Conservation (phyloP, 345 rosid genomes). For the Euphorbia pulcherrima region DNA sequence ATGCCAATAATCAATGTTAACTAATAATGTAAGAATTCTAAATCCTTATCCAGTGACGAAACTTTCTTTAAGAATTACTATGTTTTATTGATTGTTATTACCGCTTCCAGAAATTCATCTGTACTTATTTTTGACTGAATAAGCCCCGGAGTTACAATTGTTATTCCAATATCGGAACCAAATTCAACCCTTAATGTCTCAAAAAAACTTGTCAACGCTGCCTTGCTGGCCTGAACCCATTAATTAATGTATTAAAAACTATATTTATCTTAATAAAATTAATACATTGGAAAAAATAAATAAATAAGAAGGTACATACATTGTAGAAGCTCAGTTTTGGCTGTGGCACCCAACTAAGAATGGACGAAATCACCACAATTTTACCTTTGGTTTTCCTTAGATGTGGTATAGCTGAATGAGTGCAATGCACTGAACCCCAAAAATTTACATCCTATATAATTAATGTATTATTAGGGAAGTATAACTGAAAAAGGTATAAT, state of each 20-base stretch:
- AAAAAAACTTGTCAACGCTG: constrained; percentile 41
- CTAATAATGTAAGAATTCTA: no score
- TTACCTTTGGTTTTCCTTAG: constrained; percentile 41
- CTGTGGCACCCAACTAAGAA: no score
- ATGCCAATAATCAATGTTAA: not conserved
- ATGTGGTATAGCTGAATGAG: constrained; percentile 35
- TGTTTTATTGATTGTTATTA: no score
- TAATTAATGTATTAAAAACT: not conserved
- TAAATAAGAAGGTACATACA: constrained; percentile 24
- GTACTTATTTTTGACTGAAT: constrained; percentile 35
- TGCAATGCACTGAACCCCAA: constrained; percentile 50
- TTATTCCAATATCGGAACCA: constrained; percentile 35
- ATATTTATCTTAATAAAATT: not conserved
- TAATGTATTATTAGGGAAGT: no score
- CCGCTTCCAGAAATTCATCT: constrained; percentile 22
- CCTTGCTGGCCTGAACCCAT: constrained; percentile 53
- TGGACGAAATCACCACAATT: no score
- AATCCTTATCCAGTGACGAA: no score
- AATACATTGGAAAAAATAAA: no score
- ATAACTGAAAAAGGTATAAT: no score
- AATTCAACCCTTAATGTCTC: constrained; percentile 46
- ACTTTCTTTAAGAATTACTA: no score
- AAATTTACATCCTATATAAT: constrained; percentile 45
- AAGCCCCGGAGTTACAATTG: constrained; percentile 46
- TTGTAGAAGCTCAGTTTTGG: no score